phyloP scores from a whole-genome alignment of 1,139 yeast genomes.

The Saccharomyces hybrid region DNA sequence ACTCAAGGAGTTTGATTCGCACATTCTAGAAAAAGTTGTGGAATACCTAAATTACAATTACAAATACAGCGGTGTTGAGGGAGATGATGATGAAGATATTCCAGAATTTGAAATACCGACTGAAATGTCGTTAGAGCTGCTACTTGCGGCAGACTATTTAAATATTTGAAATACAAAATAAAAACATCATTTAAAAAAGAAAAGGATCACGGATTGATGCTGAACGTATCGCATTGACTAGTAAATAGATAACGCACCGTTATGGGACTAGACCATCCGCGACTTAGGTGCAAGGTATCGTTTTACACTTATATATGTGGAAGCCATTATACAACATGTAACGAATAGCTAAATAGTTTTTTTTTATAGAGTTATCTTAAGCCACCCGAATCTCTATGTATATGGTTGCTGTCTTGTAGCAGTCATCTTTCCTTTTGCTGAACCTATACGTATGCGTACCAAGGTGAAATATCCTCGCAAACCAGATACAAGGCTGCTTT shows the following conservation, averaged over 20 bases:
- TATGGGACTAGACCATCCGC: not conserved
- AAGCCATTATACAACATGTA: conserved; percentile 32
- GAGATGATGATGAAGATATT: conserved; percentile 41
- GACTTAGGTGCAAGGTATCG: conserved; percentile 4
- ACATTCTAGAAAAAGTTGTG: conserved; percentile 68
- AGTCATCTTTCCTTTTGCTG: too few species aligned
- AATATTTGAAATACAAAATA: conserved; percentile 34
- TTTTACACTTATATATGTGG: conserved; percentile 9
- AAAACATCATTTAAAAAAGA: too few species aligned
- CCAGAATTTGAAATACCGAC: conserved; percentile 91
- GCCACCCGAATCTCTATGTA: not conserved
- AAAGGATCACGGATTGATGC: not conserved
- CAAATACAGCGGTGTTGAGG: conserved; percentile 54
- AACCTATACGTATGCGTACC: not conserved
- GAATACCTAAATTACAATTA: conserved; percentile 77
- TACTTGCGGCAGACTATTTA: conserved; percentile 86
- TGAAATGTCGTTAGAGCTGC: conserved; percentile 80
- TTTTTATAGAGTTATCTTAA: too few species aligned
- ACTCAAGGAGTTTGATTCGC: conserved; percentile 54
- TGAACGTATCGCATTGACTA: not conserved
- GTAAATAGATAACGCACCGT: not conserved
- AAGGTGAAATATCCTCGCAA: too few species aligned
- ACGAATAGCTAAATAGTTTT: not conserved
- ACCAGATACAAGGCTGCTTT: not conserved
- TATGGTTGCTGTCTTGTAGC: not conserved